Evolutionary conservation across 2,329 filamentous ascomycete genomes (phyloP), one percentile per base, ranked within the genome.

Genomic region (Botrytis sinoallii): DNA sequence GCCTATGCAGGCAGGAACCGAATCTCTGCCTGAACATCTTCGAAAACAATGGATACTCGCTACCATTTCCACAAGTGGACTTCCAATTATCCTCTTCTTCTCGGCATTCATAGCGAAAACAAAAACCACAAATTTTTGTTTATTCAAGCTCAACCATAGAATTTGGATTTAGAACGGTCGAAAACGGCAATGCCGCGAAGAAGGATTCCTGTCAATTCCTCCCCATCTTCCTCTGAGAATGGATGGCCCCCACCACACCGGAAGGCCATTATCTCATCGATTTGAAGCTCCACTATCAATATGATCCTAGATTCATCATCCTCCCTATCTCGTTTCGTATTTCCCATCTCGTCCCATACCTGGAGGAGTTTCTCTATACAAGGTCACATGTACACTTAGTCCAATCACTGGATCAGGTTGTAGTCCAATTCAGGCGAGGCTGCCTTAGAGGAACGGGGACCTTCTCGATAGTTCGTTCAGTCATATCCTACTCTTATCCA

Each of bases 401-500:
- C 75, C 76, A 77, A 77, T 78, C 70, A 55, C 29, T 44, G 66
- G 16, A 38, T 18, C 8, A 52, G n/a, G 35, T 44, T 61, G 71
- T 74, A 52, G 76, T 75, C 59, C 65, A 46, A 40, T 73, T 72
- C 57, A 72, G 68, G 67, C n/a, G 57, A 73, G 59, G 77, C 75
- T 79, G 77, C 77, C 77, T 79, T 75, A 60, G 32, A 68, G 29
- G 29, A 67, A 59, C 52, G 29, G 18, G 52, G 55, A 69, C 29
- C 18, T 40, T 59, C 25, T 42, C 64, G 52, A 48, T 67, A 68
- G 55, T 65, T 71, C 70, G 40, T 60, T 68, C 48, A 75, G 64
- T 59, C 67, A 60, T 75, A 72, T 72, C 68, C 64, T 64, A 70
- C 67, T 63, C 70, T 74, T 52, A 61, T 76, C 67, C 18, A 68